Evolutionary conservation across 2,329 filamentous ascomycete genomes (phyloP), one percentile per base, ranked within the genome.

Genomic region (Aureobasidium sp.): DNA sequence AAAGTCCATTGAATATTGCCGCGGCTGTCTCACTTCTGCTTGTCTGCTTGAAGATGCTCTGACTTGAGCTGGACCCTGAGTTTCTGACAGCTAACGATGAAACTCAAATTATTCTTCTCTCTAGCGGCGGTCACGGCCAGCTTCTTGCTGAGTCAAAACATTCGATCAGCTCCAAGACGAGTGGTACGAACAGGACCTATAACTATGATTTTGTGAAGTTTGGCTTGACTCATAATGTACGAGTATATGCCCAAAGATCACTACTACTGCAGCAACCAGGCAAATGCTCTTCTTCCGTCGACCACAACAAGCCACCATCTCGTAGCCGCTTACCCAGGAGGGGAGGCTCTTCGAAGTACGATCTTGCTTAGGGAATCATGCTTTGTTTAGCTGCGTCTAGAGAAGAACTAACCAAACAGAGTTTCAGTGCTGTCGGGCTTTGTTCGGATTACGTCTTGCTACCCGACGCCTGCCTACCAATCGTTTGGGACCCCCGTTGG

Each of bases 401-500:
- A 35, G 2, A 7, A 17, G 30, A 17, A 40, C 21, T 24, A 40
- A 27, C n/a, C 10, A 16, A 35, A n/a, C 12, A 35, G 32, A 35
- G 21, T 40, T 40, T 25, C 11, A 48, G 32, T 19, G 22, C n/a
- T 12, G 21, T 48, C 44, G 44, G 44, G n/a, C 32, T 48, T 48
- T 48, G 44, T 27, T 48, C 44, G 44, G 44, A 22, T 16, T 30
- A 17, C 14, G 11, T 25, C 17, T 44, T 3, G 16, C 16, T 17
- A 12, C 32, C 10, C 6, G 11, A 24, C n/a, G 42, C 29, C 29
- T 34, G 14, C 21, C 5, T 34, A 14, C 42, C 29, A 30, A 32
- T 17, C 29, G 4, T n/a, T 25, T 35, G 30, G 42, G 14, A 24
- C 40, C 7, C 27, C 17, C 21, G 30, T 27, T 35, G 21, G 1